Conservation (phyloP, 2,329 filamentous ascomycete species). For the Aphanocladium album region DNA sequence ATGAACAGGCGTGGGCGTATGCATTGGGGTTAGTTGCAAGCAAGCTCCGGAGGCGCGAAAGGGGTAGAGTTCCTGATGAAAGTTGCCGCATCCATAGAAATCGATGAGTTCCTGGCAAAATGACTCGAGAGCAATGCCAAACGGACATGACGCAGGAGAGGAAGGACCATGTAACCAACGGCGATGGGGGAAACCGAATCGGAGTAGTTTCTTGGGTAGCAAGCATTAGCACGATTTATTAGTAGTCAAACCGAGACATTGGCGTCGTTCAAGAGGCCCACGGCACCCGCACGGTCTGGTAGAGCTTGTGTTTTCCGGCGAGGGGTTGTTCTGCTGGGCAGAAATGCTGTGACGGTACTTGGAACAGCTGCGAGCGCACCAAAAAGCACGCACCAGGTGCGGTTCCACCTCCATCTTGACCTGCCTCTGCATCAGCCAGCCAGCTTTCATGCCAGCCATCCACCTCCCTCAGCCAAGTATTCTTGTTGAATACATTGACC, state of each 20-base stretch:
- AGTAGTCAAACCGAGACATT: no score
- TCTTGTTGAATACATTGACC: conserved; percentile 1
- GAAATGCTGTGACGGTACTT: background rate
- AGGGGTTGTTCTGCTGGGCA: background rate
- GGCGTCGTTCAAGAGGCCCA: background rate
- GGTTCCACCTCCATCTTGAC: conserved; percentile 6
- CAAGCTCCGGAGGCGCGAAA: background rate
- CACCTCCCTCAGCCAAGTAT: background rate
- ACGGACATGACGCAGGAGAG: background rate
- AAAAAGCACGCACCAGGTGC: conserved; percentile 6
- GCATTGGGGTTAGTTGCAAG: background rate
- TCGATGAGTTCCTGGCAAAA: background rate
- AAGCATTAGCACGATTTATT: background rate
- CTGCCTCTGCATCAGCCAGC: background rate
- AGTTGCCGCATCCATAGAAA: background rate
- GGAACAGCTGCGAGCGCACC: background rate
- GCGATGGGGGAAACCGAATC: background rate
- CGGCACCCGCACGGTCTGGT: background rate
- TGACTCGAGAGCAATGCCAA: background rate
- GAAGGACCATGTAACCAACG: background rate
- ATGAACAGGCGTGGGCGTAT: background rate
- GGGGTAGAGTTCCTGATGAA: background rate
- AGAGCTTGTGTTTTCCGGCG: background rate
- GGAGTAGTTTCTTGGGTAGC: background rate
- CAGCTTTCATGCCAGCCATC: background rate